A percentile compares a stretch with the other conserved stretches of the same genome.
Conservation (phyloP, 2,329 filamentous ascomycete species). For the Cylindrodendrum hubeiense region DNA sequence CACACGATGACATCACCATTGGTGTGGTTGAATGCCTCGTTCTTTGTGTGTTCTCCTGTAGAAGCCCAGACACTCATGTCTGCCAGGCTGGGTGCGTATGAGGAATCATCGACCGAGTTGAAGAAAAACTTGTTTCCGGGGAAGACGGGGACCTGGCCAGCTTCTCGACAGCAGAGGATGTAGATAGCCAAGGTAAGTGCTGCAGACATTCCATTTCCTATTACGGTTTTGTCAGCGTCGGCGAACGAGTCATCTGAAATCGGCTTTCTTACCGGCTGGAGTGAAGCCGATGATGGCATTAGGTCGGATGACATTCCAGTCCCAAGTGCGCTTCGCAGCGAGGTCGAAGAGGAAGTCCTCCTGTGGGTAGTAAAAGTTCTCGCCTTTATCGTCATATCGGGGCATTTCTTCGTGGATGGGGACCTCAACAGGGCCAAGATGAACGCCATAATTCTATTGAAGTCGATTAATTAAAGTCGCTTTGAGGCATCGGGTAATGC, state of each 20-base stretch:
- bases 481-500: neutral
- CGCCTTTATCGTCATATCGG: constrained; percentile 31
- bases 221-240: neutral
- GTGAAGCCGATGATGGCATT: constrained; percentile 36
- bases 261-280: constrained; percentile 19
- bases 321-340: constrained; percentile 27
- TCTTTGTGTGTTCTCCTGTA: constrained; percentile 22
- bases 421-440: constrained; percentile 32
- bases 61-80: constrained; percentile 29
- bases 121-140: constrained; percentile 34
- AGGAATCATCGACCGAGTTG: constrained; percentile 27
- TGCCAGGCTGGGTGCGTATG: constrained; percentile 30
- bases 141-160: constrained; percentile 25
- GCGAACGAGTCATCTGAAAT: neutral
- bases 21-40: constrained; percentile 31
- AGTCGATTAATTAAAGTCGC: neutral
- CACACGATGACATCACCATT: constrained; percentile 30
- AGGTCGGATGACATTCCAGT: constrained; percentile 33
- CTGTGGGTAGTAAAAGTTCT: constrained; percentile 35
- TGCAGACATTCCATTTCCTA: constrained; percentile 35
- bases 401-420: constrained; percentile 32
- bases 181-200: constrained; percentile 32
- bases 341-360: constrained; percentile 33
- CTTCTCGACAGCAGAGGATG: constrained; percentile 29
- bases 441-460: constrained; percentile 31